Conservation (phyloP, 1,284 basidiomycete genomes). For the Heterobasidion annosum region DNA sequence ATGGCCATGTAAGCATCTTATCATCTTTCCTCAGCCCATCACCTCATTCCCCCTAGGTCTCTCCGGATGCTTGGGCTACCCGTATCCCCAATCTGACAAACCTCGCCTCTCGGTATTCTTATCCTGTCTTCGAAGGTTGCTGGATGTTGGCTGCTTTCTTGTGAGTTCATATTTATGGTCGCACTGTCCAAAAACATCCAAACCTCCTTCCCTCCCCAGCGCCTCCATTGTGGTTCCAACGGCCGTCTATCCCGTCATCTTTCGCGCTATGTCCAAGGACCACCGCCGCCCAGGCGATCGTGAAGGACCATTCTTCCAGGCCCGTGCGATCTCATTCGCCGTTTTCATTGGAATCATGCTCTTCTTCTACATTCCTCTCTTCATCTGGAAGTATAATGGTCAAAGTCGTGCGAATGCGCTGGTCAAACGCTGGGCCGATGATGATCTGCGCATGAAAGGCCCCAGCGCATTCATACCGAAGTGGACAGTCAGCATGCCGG, state of each 20-base stretch:
- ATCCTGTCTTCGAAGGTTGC: constrained; percentile 35
- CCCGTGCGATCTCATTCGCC: constrained; percentile 28
- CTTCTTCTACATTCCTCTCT: constrained; percentile 33
- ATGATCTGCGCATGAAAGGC: constrained; percentile 26
- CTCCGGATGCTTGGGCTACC: constrained; percentile 33
- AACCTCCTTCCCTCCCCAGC: constrained; percentile 16
- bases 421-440: constrained; percentile 31
- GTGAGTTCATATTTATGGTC: constrained; percentile 21
- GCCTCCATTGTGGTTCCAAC: constrained; percentile 32
- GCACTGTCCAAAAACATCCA: not conserved
- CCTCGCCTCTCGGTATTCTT: constrained; percentile 32
- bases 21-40: not conserved
- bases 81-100: constrained; percentile 30
- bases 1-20: constrained; percentile 16
- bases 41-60: constrained; percentile 22
- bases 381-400: constrained; percentile 42
- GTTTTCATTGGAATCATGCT: constrained; percentile 29
- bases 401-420: constrained; percentile 29
- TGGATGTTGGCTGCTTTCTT: constrained; percentile 31
- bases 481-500: constrained; percentile 36
- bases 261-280: constrained; percentile 18
- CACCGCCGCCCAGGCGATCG: constrained; percentile 8
- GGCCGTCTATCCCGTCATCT: constrained; percentile 26
- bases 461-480: constrained; percentile 23
- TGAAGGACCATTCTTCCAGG: constrained; percentile 19